Conservation (phyloP, 768 basidiomycete species). For the Tephrocybe sp. region DNA sequence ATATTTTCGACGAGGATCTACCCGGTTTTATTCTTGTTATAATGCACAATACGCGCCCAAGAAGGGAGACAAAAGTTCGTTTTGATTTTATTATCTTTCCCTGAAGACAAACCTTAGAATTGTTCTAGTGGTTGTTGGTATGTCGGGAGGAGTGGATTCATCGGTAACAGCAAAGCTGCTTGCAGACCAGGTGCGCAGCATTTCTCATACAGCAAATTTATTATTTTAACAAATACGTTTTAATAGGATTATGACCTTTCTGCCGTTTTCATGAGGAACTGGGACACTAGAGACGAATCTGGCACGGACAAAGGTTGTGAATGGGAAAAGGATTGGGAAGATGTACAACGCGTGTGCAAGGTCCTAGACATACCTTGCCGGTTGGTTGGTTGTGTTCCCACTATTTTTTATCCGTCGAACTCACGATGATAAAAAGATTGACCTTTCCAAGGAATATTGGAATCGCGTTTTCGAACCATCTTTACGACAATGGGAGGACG, state of each 20-base stretch:
- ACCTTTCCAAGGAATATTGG: conserved; percentile 93
- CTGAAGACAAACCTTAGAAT: not conserved
- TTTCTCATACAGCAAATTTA: not conserved
- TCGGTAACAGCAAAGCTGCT: conserved; percentile 83
- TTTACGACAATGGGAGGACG: conserved; percentile 70
- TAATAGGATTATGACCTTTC: conserved; percentile 75
- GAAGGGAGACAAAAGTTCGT: conserved; percentile 30
- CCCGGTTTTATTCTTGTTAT: conserved; percentile 12
- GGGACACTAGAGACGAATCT: conserved; percentile 85
- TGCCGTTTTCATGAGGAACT: conserved; percentile 95
- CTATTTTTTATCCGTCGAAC: not conserved
- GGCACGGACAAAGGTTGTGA: conserved; percentile 83
- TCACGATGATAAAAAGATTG: conserved; percentile 48
- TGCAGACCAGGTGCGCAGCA: conserved; percentile 51
- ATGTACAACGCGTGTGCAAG: conserved; percentile 79
- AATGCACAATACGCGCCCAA: conserved; percentile 14
- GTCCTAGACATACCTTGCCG: conserved; percentile 69
- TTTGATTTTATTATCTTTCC: not conserved
- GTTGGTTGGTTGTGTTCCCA: conserved; percentile 47
- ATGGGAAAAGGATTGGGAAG: conserved; percentile 95
- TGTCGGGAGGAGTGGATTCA: conserved; percentile 96
- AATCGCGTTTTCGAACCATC: conserved; percentile 87
- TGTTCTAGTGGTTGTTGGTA: conserved; percentile 75
- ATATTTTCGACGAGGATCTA: conserved; percentile 13
- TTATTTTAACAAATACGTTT: not conserved